Base-by-base conservation (phyloP, 2,329 filamentous ascomycete genomes). In the Neonectria neomacrospora region DNA sequence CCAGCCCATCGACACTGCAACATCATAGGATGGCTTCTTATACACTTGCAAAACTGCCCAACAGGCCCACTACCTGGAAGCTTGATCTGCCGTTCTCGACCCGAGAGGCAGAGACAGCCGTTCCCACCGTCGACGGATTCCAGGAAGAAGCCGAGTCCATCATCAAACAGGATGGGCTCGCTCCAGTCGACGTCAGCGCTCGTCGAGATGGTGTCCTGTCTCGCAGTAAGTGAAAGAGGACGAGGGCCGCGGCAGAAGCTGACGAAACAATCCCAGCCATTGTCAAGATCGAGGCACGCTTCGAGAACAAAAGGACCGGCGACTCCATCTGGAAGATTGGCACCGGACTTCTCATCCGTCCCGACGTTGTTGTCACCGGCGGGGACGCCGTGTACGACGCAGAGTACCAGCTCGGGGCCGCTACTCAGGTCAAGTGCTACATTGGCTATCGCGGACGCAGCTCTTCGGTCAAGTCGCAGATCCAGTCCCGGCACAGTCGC, bases 381-480 rank as follows among this genome's bases (percentile, higher is more conserved):
- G 61, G 67, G 2, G 67, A 73, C 10, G 51, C 57, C 7, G 66
- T 69, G 4, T 75, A 68, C 23, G 67, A 75, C 28, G 69, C 61
- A 16, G 73, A 52, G 16, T 66, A 67, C 16, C 62, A 67, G 5
- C 45, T 74, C 1, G 67, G 66, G 1, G 54, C 67, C 2, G 65
- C 72, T 1, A 67, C 61, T 0, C 66, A 75, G 11, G 71, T 77
- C 62, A 78, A 75, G 61, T 75, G 69, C 44, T 78, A 75, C 45
- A 73, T 76, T 1, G 74, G 77, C 8, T 77, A 79, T 26, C 34
- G 56, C 2, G 76, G 76, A 2, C 62, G 66, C n/a, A 28, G 1
- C 0, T 20, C 47, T 23, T 45, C 58, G 5, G 59, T 18, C 14
- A 48, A 28, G 2, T 48, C 44, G 23, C 44, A 61, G 28, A 52